These are phyloP conservation scores for Ambrosia artemisiifolia DNA, from an alignment of 129 eudicot species.

Conservation along the genomic window DNA sequence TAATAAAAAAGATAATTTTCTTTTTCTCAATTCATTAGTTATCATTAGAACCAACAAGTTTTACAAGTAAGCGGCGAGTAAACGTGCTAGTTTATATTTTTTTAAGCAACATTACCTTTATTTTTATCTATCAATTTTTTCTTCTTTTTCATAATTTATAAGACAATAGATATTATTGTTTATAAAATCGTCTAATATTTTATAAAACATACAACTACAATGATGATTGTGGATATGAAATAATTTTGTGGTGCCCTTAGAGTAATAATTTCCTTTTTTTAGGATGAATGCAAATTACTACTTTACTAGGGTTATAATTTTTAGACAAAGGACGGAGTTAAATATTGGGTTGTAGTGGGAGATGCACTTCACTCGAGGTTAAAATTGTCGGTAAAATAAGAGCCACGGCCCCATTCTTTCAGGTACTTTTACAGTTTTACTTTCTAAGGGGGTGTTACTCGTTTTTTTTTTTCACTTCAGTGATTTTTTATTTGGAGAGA, in stretches of 20 bases:
- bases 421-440: constrained; percentile 14
- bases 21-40: too few relatives aligned
- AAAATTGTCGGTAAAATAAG: constrained; percentile 32
- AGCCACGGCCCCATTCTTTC: constrained; percentile 7
- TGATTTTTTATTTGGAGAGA: too few relatives aligned
- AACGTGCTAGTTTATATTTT: too few relatives aligned
- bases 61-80: too few relatives aligned
- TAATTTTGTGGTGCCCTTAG: neutral
- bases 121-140: too few relatives aligned
- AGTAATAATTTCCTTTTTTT: neutral
- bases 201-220: neutral
- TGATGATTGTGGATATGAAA: neutral
- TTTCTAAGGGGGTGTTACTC: too few relatives aligned
- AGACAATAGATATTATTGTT: neutral
- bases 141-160: neutral
- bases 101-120: too few relatives aligned
- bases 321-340: neutral
- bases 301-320: neutral
- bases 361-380: constrained; percentile 33
- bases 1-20: too few relatives aligned
- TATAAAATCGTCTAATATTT: neutral
- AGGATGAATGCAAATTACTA: too few relatives aligned
- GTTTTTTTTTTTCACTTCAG: too few relatives aligned
- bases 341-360: constrained; percentile 6
- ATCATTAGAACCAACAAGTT: too few relatives aligned